These are phyloP conservation scores for Alternaria ventricosa DNA, from an alignment of 2,329 filamentous ascomycete genomes.

Conservation along the genomic window DNA sequence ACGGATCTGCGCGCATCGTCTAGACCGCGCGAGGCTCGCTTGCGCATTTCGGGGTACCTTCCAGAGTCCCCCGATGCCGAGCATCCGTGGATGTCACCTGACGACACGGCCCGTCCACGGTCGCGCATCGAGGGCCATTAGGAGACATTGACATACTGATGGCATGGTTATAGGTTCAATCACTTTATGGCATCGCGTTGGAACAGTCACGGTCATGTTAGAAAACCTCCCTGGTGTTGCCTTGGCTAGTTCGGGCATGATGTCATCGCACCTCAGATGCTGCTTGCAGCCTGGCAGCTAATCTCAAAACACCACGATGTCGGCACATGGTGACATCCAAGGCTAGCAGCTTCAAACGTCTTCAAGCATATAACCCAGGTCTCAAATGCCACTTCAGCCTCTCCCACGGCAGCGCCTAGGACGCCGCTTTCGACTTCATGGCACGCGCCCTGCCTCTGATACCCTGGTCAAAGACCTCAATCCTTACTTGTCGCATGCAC, in stretches of 20 bases:
- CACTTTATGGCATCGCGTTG: background rate
- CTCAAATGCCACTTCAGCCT: background rate
- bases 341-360: background rate
- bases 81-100: background rate
- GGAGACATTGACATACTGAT: background rate
- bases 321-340: background rate
- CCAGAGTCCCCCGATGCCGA: background rate
- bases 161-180: background rate
- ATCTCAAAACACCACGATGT: background rate
- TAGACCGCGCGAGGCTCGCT: background rate
- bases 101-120: background rate
- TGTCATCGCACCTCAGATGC: background rate
- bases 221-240: background rate
- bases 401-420: too few relatives aligned
- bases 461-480: constrained; percentile 1
- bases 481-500: background rate
- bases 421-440: background rate
- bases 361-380: background rate
- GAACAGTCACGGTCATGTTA: background rate
- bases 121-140: background rate
- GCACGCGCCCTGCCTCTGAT: background rate
- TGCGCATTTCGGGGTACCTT: background rate
- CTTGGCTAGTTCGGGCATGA: background rate
- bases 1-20: background rate
- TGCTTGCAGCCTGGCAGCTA: background rate